Percentiles rank a stretch among this genome's conserved stretches.
phyloP scores from a whole-genome alignment of 345 rosid species.

The Eucalyptus albens region DNA sequence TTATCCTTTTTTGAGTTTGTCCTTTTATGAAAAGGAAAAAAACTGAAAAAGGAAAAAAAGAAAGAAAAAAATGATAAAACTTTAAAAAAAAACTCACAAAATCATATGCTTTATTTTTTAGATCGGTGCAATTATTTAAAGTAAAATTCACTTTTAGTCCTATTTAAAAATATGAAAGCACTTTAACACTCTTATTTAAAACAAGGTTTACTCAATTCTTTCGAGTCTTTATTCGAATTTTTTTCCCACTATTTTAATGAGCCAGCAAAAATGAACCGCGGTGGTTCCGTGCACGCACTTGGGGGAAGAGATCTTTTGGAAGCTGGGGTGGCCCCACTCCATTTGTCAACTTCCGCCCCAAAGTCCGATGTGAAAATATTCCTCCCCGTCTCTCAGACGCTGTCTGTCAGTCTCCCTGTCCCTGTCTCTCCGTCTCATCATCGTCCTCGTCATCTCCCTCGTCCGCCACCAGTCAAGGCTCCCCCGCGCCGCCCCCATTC shows the following conservation, averaged over 20 bases:
- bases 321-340: neutral
- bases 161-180: too few relatives aligned
- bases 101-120: too few relatives aligned
- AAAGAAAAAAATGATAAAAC: fast-evolving
- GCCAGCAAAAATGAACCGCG: neutral
- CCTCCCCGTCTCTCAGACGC: too few relatives aligned
- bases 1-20: neutral
- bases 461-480: neutral
- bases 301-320: neutral
- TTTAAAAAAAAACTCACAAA: too few relatives aligned
- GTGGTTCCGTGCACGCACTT: neutral
- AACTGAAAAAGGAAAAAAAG: too few relatives aligned
- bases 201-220: fast-evolving
- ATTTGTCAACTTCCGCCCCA: neutral
- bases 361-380: neutral
- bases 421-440: neutral
- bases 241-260: neutral
- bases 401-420: neutral
- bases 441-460: neutral
- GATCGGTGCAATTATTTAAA: neutral
- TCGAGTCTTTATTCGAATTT: too few relatives aligned
- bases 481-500: neutral
- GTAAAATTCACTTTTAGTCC: fast-evolving
- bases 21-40: too few relatives aligned
- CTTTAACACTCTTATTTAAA: too few relatives aligned